A percentile compares a stretch with the other conserved stretches of the same genome.
Conservation (phyloP, 2,329 filamentous ascomycete genomes). For the Xylogone sp. region DNA sequence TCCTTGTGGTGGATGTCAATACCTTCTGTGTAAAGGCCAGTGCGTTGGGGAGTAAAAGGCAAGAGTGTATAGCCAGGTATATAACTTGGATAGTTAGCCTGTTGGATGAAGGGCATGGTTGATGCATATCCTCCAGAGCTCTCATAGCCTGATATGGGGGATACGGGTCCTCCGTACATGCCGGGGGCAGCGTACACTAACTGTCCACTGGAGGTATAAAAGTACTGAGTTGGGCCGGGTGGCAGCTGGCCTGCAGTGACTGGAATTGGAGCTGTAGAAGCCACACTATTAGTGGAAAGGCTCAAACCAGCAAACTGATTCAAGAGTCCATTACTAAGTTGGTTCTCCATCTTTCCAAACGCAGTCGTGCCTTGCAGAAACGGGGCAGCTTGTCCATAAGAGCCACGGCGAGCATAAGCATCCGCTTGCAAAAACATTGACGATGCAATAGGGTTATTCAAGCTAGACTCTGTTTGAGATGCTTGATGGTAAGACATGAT, state of each 20-base stretch:
- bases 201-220: conserved; percentile 30
- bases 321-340: conserved; percentile 24
- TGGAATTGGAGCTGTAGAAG: conserved; percentile 22
- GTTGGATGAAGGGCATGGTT: conserved; percentile 25
- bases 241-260: conserved; percentile 22
- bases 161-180: conserved; percentile 26
- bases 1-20: conserved; percentile 32
- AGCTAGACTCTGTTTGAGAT: conserved; percentile 19
- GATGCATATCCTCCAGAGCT: conserved; percentile 23
- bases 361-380: conserved; percentile 15
- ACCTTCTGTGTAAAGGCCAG: conserved; percentile 25
- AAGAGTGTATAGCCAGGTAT: conserved; percentile 25
- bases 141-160: conserved; percentile 22
- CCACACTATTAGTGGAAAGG: conserved; percentile 31
- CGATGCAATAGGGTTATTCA: conserved; percentile 19
- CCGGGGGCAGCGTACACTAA: conserved; percentile 23
- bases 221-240: conserved; percentile 27
- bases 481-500: conserved; percentile 32
- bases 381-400: conserved; percentile 21
- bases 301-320: conserved; percentile 24
- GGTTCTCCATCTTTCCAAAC: conserved; percentile 15
- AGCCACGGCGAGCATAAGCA: conserved; percentile 21
- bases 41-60: conserved; percentile 24
- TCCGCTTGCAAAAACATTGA: conserved; percentile 28
- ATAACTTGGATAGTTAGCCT: conserved; percentile 28